A percentile compares a stretch with the other conserved stretches of the same genome.
Conservation (phyloP, 768 basidiomycete genomes). For the Porphyrellus cyaneotinctus region DNA sequence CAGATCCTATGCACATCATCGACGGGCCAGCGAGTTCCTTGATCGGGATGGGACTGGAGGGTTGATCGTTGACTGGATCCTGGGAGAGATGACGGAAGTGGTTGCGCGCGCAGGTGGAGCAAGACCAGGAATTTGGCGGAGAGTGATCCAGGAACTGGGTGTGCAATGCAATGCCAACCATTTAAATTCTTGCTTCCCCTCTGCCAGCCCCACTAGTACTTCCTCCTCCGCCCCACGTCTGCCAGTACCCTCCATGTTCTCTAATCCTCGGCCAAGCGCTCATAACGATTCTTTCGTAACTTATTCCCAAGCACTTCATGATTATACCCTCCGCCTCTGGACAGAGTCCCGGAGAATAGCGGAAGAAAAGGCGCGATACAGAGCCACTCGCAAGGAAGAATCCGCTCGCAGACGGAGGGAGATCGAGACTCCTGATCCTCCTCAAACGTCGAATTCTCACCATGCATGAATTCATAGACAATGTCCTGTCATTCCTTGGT, state of each 20-base stretch:
- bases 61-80: constrained; percentile 1
- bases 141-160: constrained; percentile 21
- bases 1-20: background rate
- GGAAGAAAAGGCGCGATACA: constrained; percentile 45
- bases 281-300: constrained; percentile 38
- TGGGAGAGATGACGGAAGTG: constrained; percentile 4
- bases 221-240: background rate
- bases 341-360: constrained; percentile 57
- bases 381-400: constrained; percentile 27
- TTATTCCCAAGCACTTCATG: constrained; percentile 63
- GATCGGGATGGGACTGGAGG: background rate
- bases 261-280: constrained; percentile 11
- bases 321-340: constrained; percentile 66
- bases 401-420: constrained; percentile 24
- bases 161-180: constrained; percentile 12
- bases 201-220: constrained; percentile 7
- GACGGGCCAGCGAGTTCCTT: background rate
- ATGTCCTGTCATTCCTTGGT: constrained; percentile 3
- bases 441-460: constrained; percentile 6
- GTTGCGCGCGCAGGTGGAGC: constrained; percentile 27
- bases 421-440: constrained; percentile 5
- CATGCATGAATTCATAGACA: constrained; percentile 14
- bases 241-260: constrained; percentile 15
- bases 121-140: constrained; percentile 17
- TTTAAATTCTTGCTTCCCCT: constrained; percentile 24